These are phyloP conservation scores for Balakata baccata DNA, from an alignment of 345 rosid species.

Conservation along the genomic window DNA sequence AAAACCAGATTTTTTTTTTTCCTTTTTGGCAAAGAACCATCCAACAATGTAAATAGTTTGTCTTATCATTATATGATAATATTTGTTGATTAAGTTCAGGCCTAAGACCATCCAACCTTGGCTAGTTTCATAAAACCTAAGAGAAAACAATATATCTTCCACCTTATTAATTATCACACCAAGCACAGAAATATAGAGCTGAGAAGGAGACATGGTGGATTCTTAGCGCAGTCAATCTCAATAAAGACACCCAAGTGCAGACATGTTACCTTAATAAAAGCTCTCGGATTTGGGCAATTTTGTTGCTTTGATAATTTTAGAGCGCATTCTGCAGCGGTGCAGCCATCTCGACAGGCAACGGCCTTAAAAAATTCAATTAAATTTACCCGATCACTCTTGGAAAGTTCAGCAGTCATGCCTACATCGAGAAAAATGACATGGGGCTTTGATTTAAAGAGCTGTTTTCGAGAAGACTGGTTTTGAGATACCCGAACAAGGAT, in stretches of 20 bases:
- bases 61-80: neutral
- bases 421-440: constrained; percentile 95
- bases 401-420: constrained; percentile 99
- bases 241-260: neutral
- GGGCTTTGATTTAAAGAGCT: constrained; percentile 76
- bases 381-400: constrained; percentile 70
- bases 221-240: neutral
- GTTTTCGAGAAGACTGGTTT: constrained; percentile 54
- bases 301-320: constrained; percentile 83
- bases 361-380: constrained; percentile 88
- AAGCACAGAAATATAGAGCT: neutral
- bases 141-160: neutral
- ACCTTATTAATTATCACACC: neutral
- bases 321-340: constrained; percentile 76
- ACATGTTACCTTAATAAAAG: constrained; percentile 60
- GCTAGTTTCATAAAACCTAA: neutral
- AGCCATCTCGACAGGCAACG: constrained; percentile 87
- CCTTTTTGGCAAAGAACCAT: neutral
- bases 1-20: neutral
- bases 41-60: neutral
- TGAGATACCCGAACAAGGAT: constrained; percentile 77
- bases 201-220: neutral
- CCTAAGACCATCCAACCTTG: neutral
- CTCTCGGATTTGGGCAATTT: constrained; percentile 82
- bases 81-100: neutral